Conservation (phyloP, 305 asterid genomes). For the Solanum hybrid region DNA sequence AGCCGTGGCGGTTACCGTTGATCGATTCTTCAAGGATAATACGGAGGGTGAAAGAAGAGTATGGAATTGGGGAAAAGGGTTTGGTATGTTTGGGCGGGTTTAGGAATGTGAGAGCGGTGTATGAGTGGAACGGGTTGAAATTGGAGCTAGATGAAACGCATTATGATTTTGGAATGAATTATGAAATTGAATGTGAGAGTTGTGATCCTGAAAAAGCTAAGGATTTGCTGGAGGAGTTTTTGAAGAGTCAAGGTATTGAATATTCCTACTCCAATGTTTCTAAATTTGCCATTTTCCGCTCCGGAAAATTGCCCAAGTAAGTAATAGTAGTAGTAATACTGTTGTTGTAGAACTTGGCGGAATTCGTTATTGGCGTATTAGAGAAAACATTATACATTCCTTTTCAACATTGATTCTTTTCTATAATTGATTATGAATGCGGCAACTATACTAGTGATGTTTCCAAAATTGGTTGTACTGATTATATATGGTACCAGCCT, state of each 20-base stretch:
- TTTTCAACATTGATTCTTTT: neutral
- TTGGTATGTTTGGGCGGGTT: constrained; percentile 71
- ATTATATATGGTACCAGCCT: neutral
- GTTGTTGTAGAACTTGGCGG: neutral
- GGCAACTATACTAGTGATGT: neutral
- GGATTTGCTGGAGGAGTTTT: constrained; percentile 43
- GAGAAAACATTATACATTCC: neutral
- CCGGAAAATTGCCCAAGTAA: constrained; percentile 46
- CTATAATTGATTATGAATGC: neutral
- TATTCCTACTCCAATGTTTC: constrained; percentile 45
- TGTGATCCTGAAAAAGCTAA: constrained; percentile 54
- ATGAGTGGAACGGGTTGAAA: constrained; percentile 66
- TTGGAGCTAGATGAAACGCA: constrained; percentile 73
- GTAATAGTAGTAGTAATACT: neutral
- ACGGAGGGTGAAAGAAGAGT: constrained; percentile 46
- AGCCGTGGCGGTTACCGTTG: constrained; percentile 49
- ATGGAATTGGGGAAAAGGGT: constrained; percentile 31
- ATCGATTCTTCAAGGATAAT: constrained; percentile 39
- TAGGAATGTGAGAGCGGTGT: constrained; percentile 62
- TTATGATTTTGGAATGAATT: constrained; percentile 56
- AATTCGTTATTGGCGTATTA: neutral
- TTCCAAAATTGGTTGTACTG: neutral
- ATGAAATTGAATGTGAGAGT: constrained; percentile 76
- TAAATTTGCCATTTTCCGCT: constrained; percentile 59
- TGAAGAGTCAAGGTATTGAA: constrained; percentile 42